Evolutionary conservation across 345 rosid genomes (phyloP).

Genomic region (Hypericum perforatum): DNA sequence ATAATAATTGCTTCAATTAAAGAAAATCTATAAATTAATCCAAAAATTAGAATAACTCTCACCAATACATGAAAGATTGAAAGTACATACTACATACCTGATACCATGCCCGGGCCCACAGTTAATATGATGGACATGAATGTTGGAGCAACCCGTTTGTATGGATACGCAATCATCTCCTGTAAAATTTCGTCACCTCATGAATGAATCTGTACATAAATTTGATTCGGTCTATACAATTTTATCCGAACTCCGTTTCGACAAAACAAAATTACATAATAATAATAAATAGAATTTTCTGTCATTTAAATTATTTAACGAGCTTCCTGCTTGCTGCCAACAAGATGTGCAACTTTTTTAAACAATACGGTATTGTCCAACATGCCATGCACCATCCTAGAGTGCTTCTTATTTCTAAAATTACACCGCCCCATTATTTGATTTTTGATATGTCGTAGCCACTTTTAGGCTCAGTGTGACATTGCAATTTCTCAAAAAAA

Average conservation of each 20-base stretch:
- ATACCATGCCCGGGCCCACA: conserved; percentile 97
- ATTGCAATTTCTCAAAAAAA: too few relatives aligned
- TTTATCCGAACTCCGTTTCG: neutral
- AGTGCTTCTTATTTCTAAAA: too few relatives aligned
- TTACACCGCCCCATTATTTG: too few relatives aligned
- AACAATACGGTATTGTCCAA: too few relatives aligned
- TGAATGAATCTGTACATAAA: neutral
- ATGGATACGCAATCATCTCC: conserved; percentile 95
- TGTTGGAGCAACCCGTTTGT: conserved; percentile 73
- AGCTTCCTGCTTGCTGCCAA: too few relatives aligned
- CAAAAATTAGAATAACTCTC: neutral
- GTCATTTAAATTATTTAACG: too few relatives aligned
- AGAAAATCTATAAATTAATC: neutral
- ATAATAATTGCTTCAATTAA: neutral
- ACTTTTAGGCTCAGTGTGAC: too few relatives aligned
- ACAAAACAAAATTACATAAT: neutral
- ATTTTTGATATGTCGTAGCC: too few relatives aligned
- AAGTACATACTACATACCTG: conserved; percentile 57
- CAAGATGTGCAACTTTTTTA: too few relatives aligned
- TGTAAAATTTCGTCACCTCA: conserved; percentile 15
- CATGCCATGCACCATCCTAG: too few relatives aligned
- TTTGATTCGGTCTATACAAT: too few relatives aligned
- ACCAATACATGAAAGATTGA: neutral
- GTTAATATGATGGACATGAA: conserved; percentile 59
- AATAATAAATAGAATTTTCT: too few relatives aligned